phyloP scores from a whole-genome alignment of 345 rosid genomes.

The Hibiscus tridactylites region DNA sequence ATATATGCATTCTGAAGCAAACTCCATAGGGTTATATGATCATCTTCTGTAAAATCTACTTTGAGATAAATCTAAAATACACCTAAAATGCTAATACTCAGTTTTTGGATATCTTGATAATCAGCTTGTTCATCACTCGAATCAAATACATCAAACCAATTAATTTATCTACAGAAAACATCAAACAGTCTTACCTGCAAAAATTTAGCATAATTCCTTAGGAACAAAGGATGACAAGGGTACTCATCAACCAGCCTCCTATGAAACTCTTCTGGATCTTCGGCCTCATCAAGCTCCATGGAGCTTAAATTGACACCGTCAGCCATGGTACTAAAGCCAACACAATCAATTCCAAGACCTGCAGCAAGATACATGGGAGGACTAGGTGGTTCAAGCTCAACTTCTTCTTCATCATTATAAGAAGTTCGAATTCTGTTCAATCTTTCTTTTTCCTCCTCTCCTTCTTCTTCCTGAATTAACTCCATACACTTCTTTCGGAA shows the following conservation, averaged over 20 bases:
- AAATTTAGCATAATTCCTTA: slow-evolving; percentile 60
- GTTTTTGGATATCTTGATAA: neutral
- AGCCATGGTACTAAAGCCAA: slow-evolving; percentile 20
- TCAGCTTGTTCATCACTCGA: neutral
- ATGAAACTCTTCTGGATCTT: slow-evolving; percentile 41
- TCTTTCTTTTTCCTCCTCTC: slow-evolving; percentile 23
- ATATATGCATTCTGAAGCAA: neutral
- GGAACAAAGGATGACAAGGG: slow-evolving; percentile 66
- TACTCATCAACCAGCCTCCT: slow-evolving; percentile 55
- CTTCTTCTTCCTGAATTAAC: slow-evolving; percentile 37
- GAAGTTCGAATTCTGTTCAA: neutral
- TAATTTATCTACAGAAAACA: neutral
- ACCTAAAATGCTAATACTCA: neutral
- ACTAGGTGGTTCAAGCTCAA: slow-evolving; percentile 34
- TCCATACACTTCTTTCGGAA: slow-evolving; percentile 34
- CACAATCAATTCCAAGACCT: slow-evolving; percentile 50
- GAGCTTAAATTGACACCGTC: slow-evolving; percentile 23
- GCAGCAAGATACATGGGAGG: slow-evolving; percentile 67
- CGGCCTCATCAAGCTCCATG: slow-evolving; percentile 31
- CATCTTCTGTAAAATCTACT: neutral
- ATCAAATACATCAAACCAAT: neutral
- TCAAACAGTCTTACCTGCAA: slow-evolving; percentile 41
- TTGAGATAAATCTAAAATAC: neutral
- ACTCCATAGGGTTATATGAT: neutral
- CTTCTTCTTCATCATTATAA: slow-evolving; percentile 24